phyloP scores from a whole-genome alignment of 371 early-diverging fungal genomes.

The Saksenaea vasiformis region DNA sequence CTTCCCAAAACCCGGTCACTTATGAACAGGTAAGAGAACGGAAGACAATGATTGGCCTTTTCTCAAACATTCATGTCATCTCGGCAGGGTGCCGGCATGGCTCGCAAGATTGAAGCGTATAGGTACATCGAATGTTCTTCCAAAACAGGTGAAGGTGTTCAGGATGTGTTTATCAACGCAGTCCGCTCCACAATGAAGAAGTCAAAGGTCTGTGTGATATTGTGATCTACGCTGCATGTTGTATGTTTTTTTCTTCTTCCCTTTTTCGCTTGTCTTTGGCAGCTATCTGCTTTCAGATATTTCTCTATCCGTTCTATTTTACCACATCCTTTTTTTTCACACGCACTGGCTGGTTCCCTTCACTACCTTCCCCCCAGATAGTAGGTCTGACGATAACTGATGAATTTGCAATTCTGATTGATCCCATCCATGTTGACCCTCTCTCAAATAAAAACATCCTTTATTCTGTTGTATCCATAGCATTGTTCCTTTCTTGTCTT shows the following conservation, averaged over 20 bases:
- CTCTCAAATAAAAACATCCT: neutral
- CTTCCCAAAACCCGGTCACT: slow-evolving; percentile 80
- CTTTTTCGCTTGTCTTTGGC: neutral
- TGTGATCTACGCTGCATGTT: neutral
- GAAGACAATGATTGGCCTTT: slow-evolving; percentile 64
- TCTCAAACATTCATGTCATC: slow-evolving; percentile 7
- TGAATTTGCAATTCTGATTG: neutral
- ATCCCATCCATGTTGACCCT: neutral
- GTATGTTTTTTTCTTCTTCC: neutral
- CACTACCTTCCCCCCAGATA: neutral
- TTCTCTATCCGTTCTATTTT: neutral
- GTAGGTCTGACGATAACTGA: neutral
- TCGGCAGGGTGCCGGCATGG: slow-evolving; percentile 62
- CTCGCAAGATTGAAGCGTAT: slow-evolving; percentile 73
- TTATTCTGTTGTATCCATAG: slow-evolving; percentile 24
- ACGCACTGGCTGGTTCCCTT: neutral
- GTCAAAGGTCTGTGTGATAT: neutral
- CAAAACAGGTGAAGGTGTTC: slow-evolving; percentile 77
- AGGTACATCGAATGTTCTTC: slow-evolving; percentile 92
- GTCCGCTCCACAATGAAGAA: slow-evolving; percentile 68
- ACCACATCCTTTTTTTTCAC: neutral
- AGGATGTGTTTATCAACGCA: slow-evolving; percentile 85
- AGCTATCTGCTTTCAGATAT: neutral
- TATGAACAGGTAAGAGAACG: slow-evolving; percentile 51
- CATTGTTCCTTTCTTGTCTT: slow-evolving; percentile 25